Percentiles rank a stretch among this genome's conserved stretches.
Evolutionary conservation across 129 eudicot genomes (phyloP).

Genomic region (Smallanthus sonchifolius): DNA sequence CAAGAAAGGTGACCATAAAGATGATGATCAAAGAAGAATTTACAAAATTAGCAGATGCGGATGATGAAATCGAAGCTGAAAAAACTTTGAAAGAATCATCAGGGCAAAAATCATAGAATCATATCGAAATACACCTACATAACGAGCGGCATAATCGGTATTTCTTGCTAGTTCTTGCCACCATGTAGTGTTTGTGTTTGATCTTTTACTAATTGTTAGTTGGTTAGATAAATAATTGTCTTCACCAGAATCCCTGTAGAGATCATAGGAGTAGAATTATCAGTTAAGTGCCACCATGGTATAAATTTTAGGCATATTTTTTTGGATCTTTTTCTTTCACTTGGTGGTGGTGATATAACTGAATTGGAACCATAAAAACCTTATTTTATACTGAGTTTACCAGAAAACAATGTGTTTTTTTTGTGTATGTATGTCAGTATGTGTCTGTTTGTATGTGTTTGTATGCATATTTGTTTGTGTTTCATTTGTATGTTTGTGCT

Average conservation of each 20-base stretch:
- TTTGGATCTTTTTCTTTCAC: background rate
- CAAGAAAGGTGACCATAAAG: constrained; percentile 64
- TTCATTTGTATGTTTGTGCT: too few relatives aligned
- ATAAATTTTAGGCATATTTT: constrained; percentile 19
- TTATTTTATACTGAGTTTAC: too few relatives aligned
- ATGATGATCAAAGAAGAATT: constrained; percentile 81
- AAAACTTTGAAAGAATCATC: constrained; percentile 40
- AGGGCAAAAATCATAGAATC: constrained; percentile 5
- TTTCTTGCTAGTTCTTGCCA: constrained; percentile 11
- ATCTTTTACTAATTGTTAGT: constrained; percentile 24
- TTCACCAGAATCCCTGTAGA: constrained; percentile 11
- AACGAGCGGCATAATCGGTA: background rate
- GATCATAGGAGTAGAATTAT: constrained; percentile 14
- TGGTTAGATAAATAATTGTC: constrained; percentile 18
- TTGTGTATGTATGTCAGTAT: too few relatives aligned
- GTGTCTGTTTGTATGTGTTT: too few relatives aligned
- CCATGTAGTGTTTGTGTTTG: constrained; percentile 8
- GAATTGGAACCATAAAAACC: too few relatives aligned
- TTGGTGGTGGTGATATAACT: too few relatives aligned
- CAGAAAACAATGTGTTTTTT: too few relatives aligned
- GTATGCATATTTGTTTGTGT: too few relatives aligned
- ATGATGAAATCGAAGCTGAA: constrained; percentile 44
- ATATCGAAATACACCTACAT: background rate
- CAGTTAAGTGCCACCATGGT: background rate
- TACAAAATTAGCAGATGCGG: constrained; percentile 61